Base-by-base conservation (phyloP, 176 grass and related monocot species). In the Zoysia japonica region DNA sequence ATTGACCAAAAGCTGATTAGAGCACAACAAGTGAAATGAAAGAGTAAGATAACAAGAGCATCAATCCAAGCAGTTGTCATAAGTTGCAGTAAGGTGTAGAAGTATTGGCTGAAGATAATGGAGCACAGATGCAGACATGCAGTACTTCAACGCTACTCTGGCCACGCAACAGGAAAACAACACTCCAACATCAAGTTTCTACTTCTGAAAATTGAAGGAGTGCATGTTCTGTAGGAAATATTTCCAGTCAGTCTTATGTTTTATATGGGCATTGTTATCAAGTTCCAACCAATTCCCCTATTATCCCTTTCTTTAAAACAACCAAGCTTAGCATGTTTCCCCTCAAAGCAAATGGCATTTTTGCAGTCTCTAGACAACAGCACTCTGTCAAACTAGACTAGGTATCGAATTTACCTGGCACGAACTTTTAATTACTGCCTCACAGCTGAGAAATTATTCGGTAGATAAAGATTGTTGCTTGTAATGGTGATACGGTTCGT, bases 1-100 rank as follows among this genome's bases (percentile, higher is more conserved):
- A 88, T 64, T 70, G 11, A 20, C 0, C 63, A 75, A 7, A 83
- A 45, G 61, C 53, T 14, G 17, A 83, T 83, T 65, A 83, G 36
- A 71, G 61, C 15, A 78, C 35, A 65, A 17, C 35, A 53, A 19
- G 10, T 4, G 10, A 51, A 68, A 19, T 36, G 14, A 35, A 61
- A 17, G 67, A 51, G 46, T 87, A n/a, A 68, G 19, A 74, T 46
- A 7, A 38, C 39, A 62, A 74, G 57, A 43, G 0, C 56, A 67
- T 72, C n/a, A 78, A 70, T 37, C 7, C 53, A 45, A 73, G 17
- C 53, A 76, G 4, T 11, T 19, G 42, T 3, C 7, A 69, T 45
- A 46, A 35, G 59, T 61, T 69, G 49, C 67, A 61, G 48, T n/a
- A 74, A 16, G 15, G 3, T 52, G 9, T 20, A 40, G 38, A 79